Base-by-base conservation (phyloP, 208 protist species). In the Leishmania gerbilli region DNA sequence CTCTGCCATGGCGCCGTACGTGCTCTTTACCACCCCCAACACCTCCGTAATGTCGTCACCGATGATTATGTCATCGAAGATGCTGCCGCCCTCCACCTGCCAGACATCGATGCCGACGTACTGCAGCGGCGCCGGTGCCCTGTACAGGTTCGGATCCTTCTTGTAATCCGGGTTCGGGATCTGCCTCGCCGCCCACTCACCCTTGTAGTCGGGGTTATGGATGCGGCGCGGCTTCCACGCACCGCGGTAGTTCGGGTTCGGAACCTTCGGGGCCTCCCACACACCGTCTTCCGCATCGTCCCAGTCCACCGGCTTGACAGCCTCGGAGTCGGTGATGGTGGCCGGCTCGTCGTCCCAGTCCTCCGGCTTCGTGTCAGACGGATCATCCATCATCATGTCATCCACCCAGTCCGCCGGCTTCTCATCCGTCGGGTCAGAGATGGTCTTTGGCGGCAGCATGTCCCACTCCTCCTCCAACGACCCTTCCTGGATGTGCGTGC, bases 31-130 rank as follows among this genome's bases (percentile, higher is more conserved):
- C 34, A 82, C 34, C 58, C 55, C 79, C 71, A 97, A 80, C 77
- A 98, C 98, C 80, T 98, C 98, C 55, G 87, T 82, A 27, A 97
- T 40, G 81, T 92, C 71, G 81, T 99, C 96, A 53, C 91, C 88
- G 65, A 99, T 85, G 74, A 99, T 88, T 81, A 99, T 98, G 91
- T 99, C 96, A 81, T 99, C 95, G 85, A 99, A 99, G 86, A 99
- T 98, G 84, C 93, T 95, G 77, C 98, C 98, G 49, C 91, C 87
- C 91, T 99, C 96, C 71, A 99, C 97, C 87, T 99, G 96, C 98
- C 98, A 99, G 27, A 99, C 81, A 71, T 99, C 98, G 69, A 99
- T 93, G 71, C 95, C 98, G 56, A 99, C 88, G 79, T 89, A 84
- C 82, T 87, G 82, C 76, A 98, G 86, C 64, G 95, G 90, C 34